Evolutionary conservation across 2,329 filamentous ascomycete species (phyloP).

Genomic region (Aspergillus brunneoviolaceus): DNA sequence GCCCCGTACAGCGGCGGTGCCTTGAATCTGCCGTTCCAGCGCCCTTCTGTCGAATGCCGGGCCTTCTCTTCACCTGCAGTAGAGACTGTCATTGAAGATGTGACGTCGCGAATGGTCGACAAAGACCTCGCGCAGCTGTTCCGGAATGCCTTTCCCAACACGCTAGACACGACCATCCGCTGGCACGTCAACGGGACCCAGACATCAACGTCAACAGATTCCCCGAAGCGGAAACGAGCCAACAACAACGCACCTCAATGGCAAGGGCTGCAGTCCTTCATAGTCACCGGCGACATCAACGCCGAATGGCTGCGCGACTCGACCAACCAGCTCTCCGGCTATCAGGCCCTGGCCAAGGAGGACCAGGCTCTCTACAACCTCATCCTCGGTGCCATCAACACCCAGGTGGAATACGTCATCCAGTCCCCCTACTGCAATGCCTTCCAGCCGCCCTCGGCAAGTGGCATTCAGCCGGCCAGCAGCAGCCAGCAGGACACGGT

Average conservation of each 20-base stretch:
- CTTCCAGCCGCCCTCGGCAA: slow-evolving; percentile 89
- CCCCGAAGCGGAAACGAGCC: slow-evolving; percentile 44
- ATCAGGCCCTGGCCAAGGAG: slow-evolving; percentile 79
- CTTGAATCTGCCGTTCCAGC: slow-evolving; percentile 78
- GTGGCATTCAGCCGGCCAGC: slow-evolving; percentile 66
- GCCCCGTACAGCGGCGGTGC: slow-evolving; percentile 77
- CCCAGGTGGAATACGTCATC: slow-evolving; percentile 92
- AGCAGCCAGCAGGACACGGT: slow-evolving; percentile 84
- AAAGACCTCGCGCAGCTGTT: slow-evolving; percentile 89
- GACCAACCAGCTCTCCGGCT: slow-evolving; percentile 89
- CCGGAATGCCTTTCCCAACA: slow-evolving; percentile 92
- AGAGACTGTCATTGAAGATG: slow-evolving; percentile 80
- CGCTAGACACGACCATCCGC: slow-evolving; percentile 82
- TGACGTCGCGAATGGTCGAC: slow-evolving; percentile 77
- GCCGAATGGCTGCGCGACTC: slow-evolving; percentile 91
- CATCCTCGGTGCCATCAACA: slow-evolving; percentile 91
- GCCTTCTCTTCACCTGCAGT: slow-evolving; percentile 86
- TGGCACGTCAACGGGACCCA: slow-evolving; percentile 71
- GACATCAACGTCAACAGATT: slow-evolving; percentile 21
- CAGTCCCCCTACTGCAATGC: slow-evolving; percentile 96
- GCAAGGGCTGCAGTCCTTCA: slow-evolving; percentile 85
- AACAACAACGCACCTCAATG: slow-evolving; percentile 64
- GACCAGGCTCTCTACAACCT: slow-evolving; percentile 75
- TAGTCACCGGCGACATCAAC: slow-evolving; percentile 91
- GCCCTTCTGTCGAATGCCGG: slow-evolving; percentile 76